Conservation (phyloP, 306 rosid genomes). For the Phaseolus lunatus region DNA sequence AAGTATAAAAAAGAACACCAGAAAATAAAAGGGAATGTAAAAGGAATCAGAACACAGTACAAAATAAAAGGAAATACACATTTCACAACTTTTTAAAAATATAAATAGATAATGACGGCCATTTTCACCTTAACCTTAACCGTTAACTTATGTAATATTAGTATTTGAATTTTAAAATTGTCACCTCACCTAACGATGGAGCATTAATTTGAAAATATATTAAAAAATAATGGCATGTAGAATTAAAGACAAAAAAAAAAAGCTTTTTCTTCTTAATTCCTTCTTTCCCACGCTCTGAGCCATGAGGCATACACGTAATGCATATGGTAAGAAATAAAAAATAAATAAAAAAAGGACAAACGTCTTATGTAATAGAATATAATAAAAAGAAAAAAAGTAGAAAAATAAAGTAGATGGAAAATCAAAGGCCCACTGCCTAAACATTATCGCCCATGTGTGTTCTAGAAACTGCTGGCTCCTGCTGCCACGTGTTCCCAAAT, state of each 20-base stretch:
- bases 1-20: not conserved
- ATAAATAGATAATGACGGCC: not conserved
- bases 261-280: too few species aligned
- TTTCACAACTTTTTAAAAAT: not conserved
- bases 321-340: not conserved
- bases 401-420: not conserved
- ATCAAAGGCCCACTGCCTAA: conserved; percentile 31
- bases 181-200: not conserved
- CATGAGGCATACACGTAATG: not conserved
- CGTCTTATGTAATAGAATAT: not conserved
- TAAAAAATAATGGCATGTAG: not conserved
- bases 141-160: not conserved
- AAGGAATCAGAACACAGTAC: not conserved
- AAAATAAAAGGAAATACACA: not conserved
- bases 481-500: conserved; percentile 56
- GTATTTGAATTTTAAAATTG: not conserved
- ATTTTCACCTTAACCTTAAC: not conserved
- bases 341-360: not conserved
- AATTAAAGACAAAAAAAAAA: not conserved
- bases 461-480: conserved; percentile 51
- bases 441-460: conserved; percentile 80
- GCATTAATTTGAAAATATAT: not conserved
- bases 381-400: not conserved
- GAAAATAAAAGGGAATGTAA: not conserved
- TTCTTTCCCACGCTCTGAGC: conserved; percentile 25